Conservation (phyloP, 2,329 filamentous ascomycete genomes). For the Orbilia ellipsospora region DNA sequence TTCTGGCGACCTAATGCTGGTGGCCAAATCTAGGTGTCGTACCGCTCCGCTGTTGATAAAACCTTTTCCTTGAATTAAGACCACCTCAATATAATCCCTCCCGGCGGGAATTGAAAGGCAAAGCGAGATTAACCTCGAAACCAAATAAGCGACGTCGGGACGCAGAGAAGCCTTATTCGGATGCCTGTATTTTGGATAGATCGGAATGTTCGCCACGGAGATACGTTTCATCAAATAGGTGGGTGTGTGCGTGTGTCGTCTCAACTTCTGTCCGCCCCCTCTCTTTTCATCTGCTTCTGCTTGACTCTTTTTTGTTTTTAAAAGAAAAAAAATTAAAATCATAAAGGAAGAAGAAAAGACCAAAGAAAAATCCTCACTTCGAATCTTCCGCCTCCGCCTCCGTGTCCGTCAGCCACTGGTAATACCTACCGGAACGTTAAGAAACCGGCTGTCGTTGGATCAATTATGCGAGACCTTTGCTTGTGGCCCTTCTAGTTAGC, state of each 20-base stretch:
- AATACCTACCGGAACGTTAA: conserved; percentile 35
- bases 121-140: conserved; percentile 23
- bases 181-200: conserved; percentile 35
- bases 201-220: conserved; percentile 41
- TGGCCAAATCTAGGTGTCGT: conserved; percentile 28
- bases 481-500: conserved; percentile 20
- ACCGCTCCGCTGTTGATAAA: conserved; percentile 7
- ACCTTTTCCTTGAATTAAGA: conserved; percentile 10
- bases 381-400: conserved; percentile 36
- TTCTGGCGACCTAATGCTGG: conserved; percentile 11
- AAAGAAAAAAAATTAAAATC: too few species aligned
- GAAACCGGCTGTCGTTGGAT: conserved; percentile 38
- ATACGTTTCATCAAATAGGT: conserved; percentile 46
- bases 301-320: conserved; percentile 34
- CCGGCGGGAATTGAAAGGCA: conserved; percentile 9
- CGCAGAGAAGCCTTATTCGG: conserved; percentile 24
- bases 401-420: conserved; percentile 40
- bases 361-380: conserved; percentile 14
- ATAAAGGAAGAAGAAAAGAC: too few species aligned
- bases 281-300: conserved; percentile 44
- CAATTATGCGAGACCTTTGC: conserved; percentile 31
- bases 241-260: conserved; percentile 53
- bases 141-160: conserved; percentile 28
- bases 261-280: conserved; percentile 41
- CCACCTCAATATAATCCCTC: conserved; percentile 25